A percentile compares a stretch with the other conserved stretches of the same genome.
Conservation (phyloP, 2,329 filamentous ascomycete species). For the Ophiosphaerella narmari region DNA sequence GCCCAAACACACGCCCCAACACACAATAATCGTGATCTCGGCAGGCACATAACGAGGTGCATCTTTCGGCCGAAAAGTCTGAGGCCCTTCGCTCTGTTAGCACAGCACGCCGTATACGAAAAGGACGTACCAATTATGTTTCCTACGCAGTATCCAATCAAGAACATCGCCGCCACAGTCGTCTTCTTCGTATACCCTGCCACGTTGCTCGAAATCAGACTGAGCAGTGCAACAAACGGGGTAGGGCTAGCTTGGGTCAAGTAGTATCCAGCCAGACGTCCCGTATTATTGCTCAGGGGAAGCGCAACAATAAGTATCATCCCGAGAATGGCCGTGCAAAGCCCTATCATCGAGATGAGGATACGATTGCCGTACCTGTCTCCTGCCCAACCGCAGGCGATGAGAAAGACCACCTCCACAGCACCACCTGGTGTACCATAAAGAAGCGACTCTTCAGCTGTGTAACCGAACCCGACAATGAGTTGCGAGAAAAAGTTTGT, state of each 20-base stretch:
- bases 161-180: slow-evolving; percentile 58
- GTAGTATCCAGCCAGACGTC: slow-evolving; percentile 68
- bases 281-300: slow-evolving; percentile 61
- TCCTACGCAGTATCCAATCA: slow-evolving; percentile 49
- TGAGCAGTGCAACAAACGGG: slow-evolving; percentile 67
- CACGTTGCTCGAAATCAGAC: slow-evolving; percentile 66
- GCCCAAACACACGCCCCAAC: slow-evolving; percentile 58
- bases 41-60: slow-evolving; percentile 63
- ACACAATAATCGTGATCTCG: slow-evolving; percentile 67
- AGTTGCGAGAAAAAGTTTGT: slow-evolving; percentile 66
- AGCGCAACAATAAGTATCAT: slow-evolving; percentile 68
- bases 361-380: slow-evolving; percentile 62
- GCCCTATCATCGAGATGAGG: slow-evolving; percentile 58
- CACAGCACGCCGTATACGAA: slow-evolving; percentile 32
- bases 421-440: slow-evolving; percentile 69
- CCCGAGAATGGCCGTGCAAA: slow-evolving; percentile 61
- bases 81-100: slow-evolving; percentile 46
- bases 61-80: slow-evolving; percentile 34
- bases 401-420: slow-evolving; percentile 64
- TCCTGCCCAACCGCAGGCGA: slow-evolving; percentile 62
- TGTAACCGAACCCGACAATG: slow-evolving; percentile 69
- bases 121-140: slow-evolving; percentile 42
- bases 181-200: slow-evolving; percentile 65
- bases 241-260: slow-evolving; percentile 64
- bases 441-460: slow-evolving; percentile 64